Base-by-base conservation (phyloP, 352 stramenopile genomes). In the Phytophthora fragariaefolia region DNA sequence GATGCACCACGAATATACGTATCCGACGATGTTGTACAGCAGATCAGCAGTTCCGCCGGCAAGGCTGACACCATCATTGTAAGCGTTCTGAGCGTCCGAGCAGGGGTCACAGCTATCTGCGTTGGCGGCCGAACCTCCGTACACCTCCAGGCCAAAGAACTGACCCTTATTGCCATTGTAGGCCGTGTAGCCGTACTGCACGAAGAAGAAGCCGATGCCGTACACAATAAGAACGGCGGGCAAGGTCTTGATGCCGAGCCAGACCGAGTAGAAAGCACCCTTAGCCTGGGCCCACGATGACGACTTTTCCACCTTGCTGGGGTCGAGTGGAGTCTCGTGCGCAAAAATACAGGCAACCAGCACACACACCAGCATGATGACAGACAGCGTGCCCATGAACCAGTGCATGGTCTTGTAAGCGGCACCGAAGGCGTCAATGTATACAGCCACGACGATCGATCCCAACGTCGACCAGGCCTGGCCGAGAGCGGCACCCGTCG, bases 381-480 rank as follows among this genome's bases (percentile, higher is more conserved):
- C 65, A 6, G 65, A 63, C 1, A 73, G 52, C 13, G 58, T 73
- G 20, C 58, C 65, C 65, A 73, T 73, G 60, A 84, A 84, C 54
- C 57, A 80, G 57, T 79, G 68, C 28, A 90, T 59, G 1, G 69
- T 63, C 7, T 55, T 32, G 55, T 87, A 74, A 0, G 81, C 81
- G 7, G 76, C 63, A 24, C 81, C 81, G 40, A 81, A 86, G 32
- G 73, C 49, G n/a, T 78, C 50, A 32, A 87, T 86, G 66, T 87
- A 52, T 17, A 71, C 24, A 22, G 65, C 65, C 1, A 73, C 20
- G 17, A 69, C 65, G n/a, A 73, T 73, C 1, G 58, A 73, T 47
- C 51, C 51, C 45, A 64, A 32, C 3, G 71, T 84, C 48, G 72
- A 77, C 55, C 72, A 81, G 12, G 63, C 79, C 43, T 79, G 69